These are phyloP conservation scores for Prosopis cineraria DNA, from an alignment of 306 rosid genomes.

Conservation along the genomic window DNA sequence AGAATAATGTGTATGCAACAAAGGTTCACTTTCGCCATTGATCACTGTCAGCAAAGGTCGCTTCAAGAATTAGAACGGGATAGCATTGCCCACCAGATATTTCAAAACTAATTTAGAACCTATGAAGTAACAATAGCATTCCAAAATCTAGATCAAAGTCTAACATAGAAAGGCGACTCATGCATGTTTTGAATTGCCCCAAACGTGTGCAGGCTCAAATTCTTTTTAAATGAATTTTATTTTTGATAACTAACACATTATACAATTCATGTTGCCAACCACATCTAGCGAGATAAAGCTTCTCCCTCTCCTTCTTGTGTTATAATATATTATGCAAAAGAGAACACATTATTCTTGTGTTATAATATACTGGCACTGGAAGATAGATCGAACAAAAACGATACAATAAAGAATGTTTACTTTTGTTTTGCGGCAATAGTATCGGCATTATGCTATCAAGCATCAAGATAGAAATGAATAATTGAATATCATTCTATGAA, in stretches of 20 bases:
- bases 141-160: not conserved
- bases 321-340: not conserved
- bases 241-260: not conserved
- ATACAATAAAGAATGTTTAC: not conserved
- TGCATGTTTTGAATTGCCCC: not conserved
- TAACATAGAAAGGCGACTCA: not conserved
- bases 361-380: not conserved
- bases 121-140: not conserved
- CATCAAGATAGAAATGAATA: constrained; percentile 7
- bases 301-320: too few species aligned
- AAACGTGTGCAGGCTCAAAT: not conserved
- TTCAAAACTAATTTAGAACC: not conserved
- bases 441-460: not conserved
- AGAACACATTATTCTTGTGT: too few species aligned
- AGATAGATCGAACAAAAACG: not conserved
- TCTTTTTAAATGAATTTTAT: not conserved
- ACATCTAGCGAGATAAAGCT: too few species aligned
- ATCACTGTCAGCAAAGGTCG: not conserved
- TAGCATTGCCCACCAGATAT: not conserved
- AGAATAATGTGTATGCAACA: not conserved
- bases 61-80: not conserved
- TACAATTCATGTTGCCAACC: too few species aligned
- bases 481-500: not conserved
- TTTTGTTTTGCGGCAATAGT: not conserved
- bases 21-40: not conserved